These are phyloP conservation scores for Priceomyces melissophilus DNA, from an alignment of 805 yeast genomes.

Conservation along the genomic window DNA sequence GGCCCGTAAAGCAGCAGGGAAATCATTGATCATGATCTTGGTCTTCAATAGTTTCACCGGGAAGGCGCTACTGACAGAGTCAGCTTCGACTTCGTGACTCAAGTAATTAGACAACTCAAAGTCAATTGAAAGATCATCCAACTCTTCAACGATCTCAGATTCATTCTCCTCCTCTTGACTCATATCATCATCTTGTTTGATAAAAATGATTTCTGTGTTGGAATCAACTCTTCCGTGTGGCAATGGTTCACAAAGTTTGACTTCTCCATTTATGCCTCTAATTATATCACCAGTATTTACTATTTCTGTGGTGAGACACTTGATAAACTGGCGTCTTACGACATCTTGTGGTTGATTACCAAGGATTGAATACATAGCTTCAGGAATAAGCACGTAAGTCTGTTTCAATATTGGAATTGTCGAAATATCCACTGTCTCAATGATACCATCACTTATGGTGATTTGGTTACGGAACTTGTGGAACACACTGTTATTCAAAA, in stretches of 20 bases:
- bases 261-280: conserved; percentile 44
- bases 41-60: conserved; percentile 28
- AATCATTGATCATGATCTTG: conserved; percentile 18
- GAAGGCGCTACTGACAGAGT: conserved; percentile 10
- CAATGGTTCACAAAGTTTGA: conserved; percentile 68
- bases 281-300: conserved; percentile 42
- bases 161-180: conserved; percentile 7
- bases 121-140: conserved; percentile 12
- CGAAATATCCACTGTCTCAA: conserved; percentile 29
- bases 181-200: conserved; percentile 25
- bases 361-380: conserved; percentile 34
- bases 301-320: conserved; percentile 21
- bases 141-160: conserved; percentile 3
- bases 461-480: conserved; percentile 30
- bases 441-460: conserved; percentile 39
- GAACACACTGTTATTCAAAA: conserved; percentile 38
- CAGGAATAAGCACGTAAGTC: conserved; percentile 48
- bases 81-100: conserved; percentile 23
- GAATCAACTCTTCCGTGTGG: conserved; percentile 57
- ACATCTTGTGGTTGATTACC: conserved; percentile 25
- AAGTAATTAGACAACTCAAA: conserved; percentile 34
- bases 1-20: conserved; percentile 20
- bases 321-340: conserved; percentile 31
- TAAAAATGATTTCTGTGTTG: conserved; percentile 53
- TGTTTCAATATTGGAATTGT: conserved; percentile 39